Percentiles rank a stretch among this genome's conserved stretches.
phyloP scores from a whole-genome alignment of 106 monocot genomes.

The Hemerocallis citrina region DNA sequence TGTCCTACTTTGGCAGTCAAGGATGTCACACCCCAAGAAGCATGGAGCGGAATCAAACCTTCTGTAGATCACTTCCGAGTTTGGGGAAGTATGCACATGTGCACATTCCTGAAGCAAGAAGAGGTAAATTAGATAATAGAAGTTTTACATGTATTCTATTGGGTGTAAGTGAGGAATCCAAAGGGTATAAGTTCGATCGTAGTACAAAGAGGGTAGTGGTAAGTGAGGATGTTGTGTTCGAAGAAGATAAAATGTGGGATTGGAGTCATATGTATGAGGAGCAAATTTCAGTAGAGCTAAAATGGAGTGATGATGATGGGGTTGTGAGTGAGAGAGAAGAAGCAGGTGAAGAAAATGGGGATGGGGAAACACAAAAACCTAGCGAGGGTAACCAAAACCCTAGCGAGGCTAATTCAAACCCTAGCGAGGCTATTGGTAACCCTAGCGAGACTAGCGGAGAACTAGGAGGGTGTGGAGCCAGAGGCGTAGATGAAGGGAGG shows the following conservation, averaged over 20 bases:
- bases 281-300: background rate
- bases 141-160: background rate
- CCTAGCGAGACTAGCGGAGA: no score
- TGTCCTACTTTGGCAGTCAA: background rate
- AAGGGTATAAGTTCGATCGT: constrained; percentile 4
- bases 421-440: background rate
- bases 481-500: no score
- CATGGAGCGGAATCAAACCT: background rate
- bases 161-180: background rate
- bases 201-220: background rate
- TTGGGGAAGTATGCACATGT: background rate
- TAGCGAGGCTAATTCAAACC: no score
- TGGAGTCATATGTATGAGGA: background rate
- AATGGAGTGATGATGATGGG: no score
- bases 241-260: background rate
- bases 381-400: no score
- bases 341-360: no score
- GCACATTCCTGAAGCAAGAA: background rate
- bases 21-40: background rate
- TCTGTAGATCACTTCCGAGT: background rate
- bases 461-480: no score
- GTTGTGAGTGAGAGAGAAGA: no score
- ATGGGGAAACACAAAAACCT: no score
- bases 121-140: background rate
- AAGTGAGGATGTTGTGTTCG: background rate